These are phyloP conservation scores for Trichophyton simii DNA, from an alignment of 2,329 filamentous ascomycete genomes.

Conservation along the genomic window DNA sequence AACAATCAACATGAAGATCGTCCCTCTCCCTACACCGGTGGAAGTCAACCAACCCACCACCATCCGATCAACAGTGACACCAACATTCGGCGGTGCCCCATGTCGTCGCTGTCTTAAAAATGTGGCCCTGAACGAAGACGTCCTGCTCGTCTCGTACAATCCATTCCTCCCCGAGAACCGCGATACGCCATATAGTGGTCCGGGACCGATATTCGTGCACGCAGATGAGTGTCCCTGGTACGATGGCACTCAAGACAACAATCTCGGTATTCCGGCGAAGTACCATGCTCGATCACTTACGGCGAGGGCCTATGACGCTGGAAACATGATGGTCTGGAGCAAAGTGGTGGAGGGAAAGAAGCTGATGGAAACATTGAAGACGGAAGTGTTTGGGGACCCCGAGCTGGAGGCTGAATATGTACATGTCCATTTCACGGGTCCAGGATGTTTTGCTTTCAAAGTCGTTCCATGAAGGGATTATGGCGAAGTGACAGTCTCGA, in stretches of 20 bases:
- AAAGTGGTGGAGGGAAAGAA: conserved; percentile 2
- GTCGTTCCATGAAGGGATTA: neutral
- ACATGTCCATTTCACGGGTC: conserved; percentile 5
- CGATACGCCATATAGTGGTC: neutral
- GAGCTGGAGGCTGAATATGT: conserved; percentile 5
- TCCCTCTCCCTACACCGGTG: conserved; percentile 5
- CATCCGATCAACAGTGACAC: neutral
- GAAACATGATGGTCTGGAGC: conserved; percentile 6
- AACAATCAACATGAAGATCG: conserved; percentile 1
- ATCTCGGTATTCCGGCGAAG: neutral
- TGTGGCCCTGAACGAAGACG: neutral
- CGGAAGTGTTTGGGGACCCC: neutral
- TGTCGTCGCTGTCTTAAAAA: conserved; percentile 7
- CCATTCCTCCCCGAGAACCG: neutral
- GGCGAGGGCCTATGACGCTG: conserved; percentile 1
- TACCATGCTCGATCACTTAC: neutral
- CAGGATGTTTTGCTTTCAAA: conserved; percentile 9
- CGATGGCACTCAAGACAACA: neutral
- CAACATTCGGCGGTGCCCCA: neutral
- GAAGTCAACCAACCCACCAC: neutral
- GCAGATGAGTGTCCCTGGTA: neutral
- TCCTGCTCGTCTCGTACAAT: conserved; percentile 6
- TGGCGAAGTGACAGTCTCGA: no score
- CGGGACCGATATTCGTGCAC: conserved; percentile 6
- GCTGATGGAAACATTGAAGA: neutral